Base-by-base conservation (phyloP, 345 rosid species). In the Bruguiera gymnorhiza region DNA sequence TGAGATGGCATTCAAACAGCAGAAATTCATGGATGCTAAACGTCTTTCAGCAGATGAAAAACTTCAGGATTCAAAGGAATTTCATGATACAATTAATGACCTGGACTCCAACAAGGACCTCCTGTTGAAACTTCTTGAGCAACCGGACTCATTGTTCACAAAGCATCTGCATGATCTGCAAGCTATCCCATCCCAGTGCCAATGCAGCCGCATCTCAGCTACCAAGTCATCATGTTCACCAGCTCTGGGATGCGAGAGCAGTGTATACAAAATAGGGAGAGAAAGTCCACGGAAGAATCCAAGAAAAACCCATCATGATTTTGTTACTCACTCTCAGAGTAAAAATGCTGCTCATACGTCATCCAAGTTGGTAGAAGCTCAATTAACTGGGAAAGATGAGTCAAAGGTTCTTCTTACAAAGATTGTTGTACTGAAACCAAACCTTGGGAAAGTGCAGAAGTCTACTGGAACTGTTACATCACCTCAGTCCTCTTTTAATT, bases 401-500 rank as follows among this genome's bases (percentile, higher is more conserved):
- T 37, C 79, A 7, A 63, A 76, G 57, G 70, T 39, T 66, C 69
- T 77, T 72, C 89, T 90, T 24, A 90, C 98, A 55, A 87, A 84
- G 79, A 96, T 96, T 79, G 95, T 92, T 75, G 93, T 96, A 71
- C 81, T 96, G 72, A 96, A 96, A 72, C 97, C 99, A 68, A 90
- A 87, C 73, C 58, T 85, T 34, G 98, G 86, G 46, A 89, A 81
- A 86, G 69, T 76, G 61, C 84, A 70, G 37, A 79, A 75, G 82
- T 76, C 81, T 68, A 68, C 72, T 65, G 82, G 81, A 76, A 57
- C 64, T 62, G 71, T 78, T 75, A 82, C 86, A 58, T 86, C 90
- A 31, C 76, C 88, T 51, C 75, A 72, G 62, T 74, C 86, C 66
- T 85, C 91, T 67, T 81, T 79, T 67, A 82, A 80, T 66, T 79